Conservation (phyloP, 2,329 filamentous ascomycete species). For the Pseudogymnoascus pannorum region DNA sequence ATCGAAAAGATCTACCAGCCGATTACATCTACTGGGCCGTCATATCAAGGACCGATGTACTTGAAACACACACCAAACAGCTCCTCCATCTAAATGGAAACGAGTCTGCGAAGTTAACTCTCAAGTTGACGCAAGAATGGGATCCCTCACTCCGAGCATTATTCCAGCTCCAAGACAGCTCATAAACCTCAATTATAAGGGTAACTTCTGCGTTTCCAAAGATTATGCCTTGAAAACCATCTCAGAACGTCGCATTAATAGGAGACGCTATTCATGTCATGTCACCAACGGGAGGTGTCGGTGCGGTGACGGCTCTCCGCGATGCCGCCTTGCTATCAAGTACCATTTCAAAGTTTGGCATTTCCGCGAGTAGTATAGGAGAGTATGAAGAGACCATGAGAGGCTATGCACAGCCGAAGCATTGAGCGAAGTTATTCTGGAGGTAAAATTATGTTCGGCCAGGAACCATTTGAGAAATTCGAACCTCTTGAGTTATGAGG, state of each 20-base stretch:
- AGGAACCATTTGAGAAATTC: neutral
- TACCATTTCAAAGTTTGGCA: neutral
- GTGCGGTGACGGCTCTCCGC: neutral
- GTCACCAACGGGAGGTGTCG: neutral
- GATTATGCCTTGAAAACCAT: constrained; percentile 12
- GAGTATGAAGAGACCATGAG: neutral
- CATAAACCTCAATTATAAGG: constrained; percentile 13
- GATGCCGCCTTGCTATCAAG: constrained; percentile 6
- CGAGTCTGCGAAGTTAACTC: constrained; percentile 12
- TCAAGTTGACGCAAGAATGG: constrained; percentile 14
- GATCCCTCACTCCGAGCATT: constrained; percentile 13
- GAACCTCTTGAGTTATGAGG: neutral
- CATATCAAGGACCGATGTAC: constrained; percentile 13
- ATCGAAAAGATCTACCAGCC: constrained; percentile 16
- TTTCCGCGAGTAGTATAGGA: neutral
- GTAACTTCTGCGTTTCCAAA: constrained; percentile 14
- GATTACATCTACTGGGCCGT: constrained; percentile 34
- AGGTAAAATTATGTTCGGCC: neutral
- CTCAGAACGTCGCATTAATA: constrained; percentile 12
- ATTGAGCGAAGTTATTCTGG: neutral
- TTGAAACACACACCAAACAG: constrained; percentile 9
- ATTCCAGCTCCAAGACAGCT: constrained; percentile 15
- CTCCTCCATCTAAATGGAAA: constrained; percentile 9
- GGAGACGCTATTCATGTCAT: constrained; percentile 18
- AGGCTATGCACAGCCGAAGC: neutral